Conservation (phyloP, 83 land plant species). For the Isoetes engelmannii region DNA sequence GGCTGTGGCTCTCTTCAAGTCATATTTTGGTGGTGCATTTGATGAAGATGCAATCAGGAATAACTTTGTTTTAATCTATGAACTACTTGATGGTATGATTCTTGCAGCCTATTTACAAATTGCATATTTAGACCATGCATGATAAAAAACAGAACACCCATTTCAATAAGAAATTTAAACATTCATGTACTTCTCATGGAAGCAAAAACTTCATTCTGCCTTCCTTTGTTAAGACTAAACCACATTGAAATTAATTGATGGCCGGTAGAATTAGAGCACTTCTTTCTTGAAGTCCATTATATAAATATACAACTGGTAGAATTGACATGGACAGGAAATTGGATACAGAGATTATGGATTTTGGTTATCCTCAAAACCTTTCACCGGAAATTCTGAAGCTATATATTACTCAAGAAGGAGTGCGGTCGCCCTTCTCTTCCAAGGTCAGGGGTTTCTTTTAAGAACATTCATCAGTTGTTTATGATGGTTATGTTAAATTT, state of each 20-base stretch:
- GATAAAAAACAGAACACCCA: no score
- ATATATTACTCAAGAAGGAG: conserved; percentile 98
- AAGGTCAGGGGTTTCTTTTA: conserved; percentile 46
- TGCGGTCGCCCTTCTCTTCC: conserved; percentile 94
- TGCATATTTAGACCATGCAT: no score
- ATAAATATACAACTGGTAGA: background rate
- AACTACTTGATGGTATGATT: conserved; percentile 86
- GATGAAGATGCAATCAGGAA: conserved; percentile 99
- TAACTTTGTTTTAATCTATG: conserved; percentile 96
- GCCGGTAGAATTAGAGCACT: background rate
- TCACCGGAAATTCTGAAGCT: conserved; percentile 98
- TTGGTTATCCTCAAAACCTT: conserved; percentile 98
- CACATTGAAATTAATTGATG: background rate
- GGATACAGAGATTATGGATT: conserved; percentile 95
- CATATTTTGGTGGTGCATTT: conserved; percentile 99
- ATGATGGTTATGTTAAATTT: background rate
- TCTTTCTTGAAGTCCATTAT: no score
- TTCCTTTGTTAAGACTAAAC: background rate
- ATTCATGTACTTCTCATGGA: no score
- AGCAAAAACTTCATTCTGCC: no score
- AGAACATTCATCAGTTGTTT: background rate
- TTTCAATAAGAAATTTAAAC: no score
- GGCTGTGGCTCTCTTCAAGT: conserved; percentile 93
- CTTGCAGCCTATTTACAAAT: background rate
- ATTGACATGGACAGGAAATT: background rate